A percentile compares a stretch with the other conserved stretches of the same genome.
phyloP scores from a whole-genome alignment of 768 basidiomycete species.

The Nevesoporus exiguus region DNA sequence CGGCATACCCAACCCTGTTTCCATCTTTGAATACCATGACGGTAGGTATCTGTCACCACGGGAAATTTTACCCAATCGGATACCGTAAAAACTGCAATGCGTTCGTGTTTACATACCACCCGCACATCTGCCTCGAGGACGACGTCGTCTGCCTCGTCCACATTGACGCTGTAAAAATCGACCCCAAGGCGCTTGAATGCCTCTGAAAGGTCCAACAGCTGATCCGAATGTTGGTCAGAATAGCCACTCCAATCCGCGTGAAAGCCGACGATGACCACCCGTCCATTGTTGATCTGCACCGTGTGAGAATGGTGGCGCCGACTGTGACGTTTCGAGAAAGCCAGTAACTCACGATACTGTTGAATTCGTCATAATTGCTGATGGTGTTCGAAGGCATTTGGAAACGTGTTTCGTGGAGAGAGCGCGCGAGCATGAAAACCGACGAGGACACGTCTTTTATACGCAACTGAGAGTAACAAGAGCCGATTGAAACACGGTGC shows the following conservation, averaged over 20 bases:
- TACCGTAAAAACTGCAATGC: not conserved
- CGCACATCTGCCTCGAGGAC: constrained; percentile 56
- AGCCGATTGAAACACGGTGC: not conserved
- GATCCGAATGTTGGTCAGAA: constrained; percentile 2
- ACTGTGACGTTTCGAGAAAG: too few species aligned
- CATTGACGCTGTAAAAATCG: constrained; percentile 71
- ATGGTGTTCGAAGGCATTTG: constrained; percentile 20
- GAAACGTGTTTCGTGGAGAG: not conserved
- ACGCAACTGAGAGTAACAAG: not conserved
- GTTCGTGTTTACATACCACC: constrained; percentile 43
- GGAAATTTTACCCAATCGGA: not conserved
- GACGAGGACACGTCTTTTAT: not conserved
- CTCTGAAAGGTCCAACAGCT: constrained; percentile 19
- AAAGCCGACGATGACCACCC: constrained; percentile 24
- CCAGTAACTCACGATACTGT: constrained; percentile 15
- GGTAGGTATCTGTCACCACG: constrained; percentile 20
- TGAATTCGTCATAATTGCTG: constrained; percentile 18
- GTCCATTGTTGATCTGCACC: constrained; percentile 26
- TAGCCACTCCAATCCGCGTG: constrained; percentile 13
- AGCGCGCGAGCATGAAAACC: not conserved
- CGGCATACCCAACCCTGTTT: constrained; percentile 22
- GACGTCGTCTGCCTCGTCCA: constrained; percentile 56
- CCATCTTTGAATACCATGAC: constrained; percentile 32
- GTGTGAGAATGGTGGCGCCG: not conserved
- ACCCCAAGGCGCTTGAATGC: constrained; percentile 33